Evolutionary conservation across 106 monocot genomes (phyloP).

Genomic region (Dioscorea dumetorum): DNA sequence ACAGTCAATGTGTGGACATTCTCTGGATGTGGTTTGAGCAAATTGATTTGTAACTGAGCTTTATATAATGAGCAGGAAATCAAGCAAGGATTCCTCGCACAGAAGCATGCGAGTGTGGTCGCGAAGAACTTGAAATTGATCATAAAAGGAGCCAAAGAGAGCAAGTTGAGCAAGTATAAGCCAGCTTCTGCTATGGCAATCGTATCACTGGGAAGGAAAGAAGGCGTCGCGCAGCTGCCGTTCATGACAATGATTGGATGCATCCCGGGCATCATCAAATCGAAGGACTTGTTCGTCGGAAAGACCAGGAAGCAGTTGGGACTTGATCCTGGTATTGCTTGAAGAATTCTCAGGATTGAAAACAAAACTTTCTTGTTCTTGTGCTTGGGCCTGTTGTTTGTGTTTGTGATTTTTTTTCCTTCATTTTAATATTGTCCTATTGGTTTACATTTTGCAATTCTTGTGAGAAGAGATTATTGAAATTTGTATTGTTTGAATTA

Average conservation of each 20-base stretch:
- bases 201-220: constrained; percentile 29
- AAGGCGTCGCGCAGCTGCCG: constrained; percentile 19
- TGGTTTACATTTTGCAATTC: too few species aligned
- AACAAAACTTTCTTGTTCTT: too few species aligned
- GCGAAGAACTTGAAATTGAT: constrained; percentile 35
- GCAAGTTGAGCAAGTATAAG: constrained; percentile 21
- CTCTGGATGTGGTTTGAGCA: too few species aligned
- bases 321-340: background rate
- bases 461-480: too few species aligned
- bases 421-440: too few species aligned
- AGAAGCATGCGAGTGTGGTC: constrained; percentile 16
- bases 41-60: too few species aligned
- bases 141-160: constrained; percentile 17
- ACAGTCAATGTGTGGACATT: too few species aligned
- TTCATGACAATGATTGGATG: constrained; percentile 16
- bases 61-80: constrained; percentile 14
- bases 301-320: constrained; percentile 26
- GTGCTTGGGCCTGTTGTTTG: too few species aligned
- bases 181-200: constrained; percentile 6
- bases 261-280: constrained; percentile 22
- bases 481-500: too few species aligned
- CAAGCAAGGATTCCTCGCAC: constrained; percentile 26
- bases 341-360: background rate
- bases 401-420: too few species aligned
- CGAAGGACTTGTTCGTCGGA: constrained; percentile 27